phyloP scores from a whole-genome alignment of 805 yeast genomes.

The Candida pseudoglaebosa region DNA sequence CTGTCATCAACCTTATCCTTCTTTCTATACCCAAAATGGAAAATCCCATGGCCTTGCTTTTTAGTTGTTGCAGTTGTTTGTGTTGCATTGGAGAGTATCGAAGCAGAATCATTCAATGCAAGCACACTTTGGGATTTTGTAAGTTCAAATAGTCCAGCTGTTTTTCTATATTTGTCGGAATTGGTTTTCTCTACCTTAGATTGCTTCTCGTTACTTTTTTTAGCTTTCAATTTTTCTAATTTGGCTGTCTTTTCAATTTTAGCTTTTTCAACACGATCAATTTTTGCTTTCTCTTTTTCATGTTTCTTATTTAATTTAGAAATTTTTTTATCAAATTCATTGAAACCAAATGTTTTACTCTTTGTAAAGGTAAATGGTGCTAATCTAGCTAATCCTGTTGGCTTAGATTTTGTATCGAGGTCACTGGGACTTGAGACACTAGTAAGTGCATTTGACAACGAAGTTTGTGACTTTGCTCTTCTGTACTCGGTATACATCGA shows the following conservation, averaged over 20 bases:
- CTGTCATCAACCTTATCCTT: conserved; percentile 9
- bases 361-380: conserved; percentile 34
- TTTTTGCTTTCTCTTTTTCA: conserved; percentile 17
- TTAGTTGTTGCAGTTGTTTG: conserved; percentile 8
- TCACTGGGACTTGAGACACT: conserved; percentile 1
- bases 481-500: conserved; percentile 9
- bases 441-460: neutral
- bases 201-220: conserved; percentile 5
- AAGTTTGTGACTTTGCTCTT: conserved; percentile 6
- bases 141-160: conserved; percentile 7
- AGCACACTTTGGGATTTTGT: conserved; percentile 6
- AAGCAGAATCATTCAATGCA: conserved; percentile 1
- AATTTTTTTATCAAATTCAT: conserved; percentile 29
- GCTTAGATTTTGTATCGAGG: conserved; percentile 13
- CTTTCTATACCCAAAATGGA: conserved; percentile 16
- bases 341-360: conserved; percentile 12
- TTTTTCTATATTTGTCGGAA: conserved; percentile 7
- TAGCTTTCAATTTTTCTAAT: conserved; percentile 10
- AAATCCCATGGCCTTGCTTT: conserved; percentile 15
- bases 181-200: conserved; percentile 7
- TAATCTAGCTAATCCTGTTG: conserved; percentile 23
- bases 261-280: conserved; percentile 7
- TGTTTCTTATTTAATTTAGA: conserved; percentile 30
- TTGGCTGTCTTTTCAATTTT: conserved; percentile 9
- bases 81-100: conserved; percentile 3